Base-by-base conservation (phyloP, 2,329 filamentous ascomycete genomes). In the Westerdykella sp. region DNA sequence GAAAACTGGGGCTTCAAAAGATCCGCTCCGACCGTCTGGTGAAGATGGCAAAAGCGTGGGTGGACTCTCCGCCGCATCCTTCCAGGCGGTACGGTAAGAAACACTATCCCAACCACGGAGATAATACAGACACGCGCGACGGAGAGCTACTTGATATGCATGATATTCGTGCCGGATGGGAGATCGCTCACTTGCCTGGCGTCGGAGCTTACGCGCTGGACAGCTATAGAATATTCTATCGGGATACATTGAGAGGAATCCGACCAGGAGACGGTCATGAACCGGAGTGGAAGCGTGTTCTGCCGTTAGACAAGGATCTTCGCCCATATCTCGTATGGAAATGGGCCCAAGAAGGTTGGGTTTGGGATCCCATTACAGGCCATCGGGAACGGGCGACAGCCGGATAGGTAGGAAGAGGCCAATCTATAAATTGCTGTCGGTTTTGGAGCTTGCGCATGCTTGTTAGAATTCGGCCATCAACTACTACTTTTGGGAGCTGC, bases 201-300 rank as follows among this genome's bases (percentile, higher is more conserved):
- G 76, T 43, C 87, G 89, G 13, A 75, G 47, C 80, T 1, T 96
- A 96, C 64, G 85, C 87, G 0, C 73, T 91, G 39, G 90, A 96
- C 65, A 90, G 85, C 59, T 96, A 88, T 86, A 80, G 90, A 3
- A 95, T 96, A 50, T 96, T 96, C 66, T 95, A 88, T 62, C 80
- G 90, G 1, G 90, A 96, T 62, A 73, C 76, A 25, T 65, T 95
- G 18, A 77, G 89, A 6, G 83, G 81, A 0, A 65, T 81, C 14
- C 82, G 80, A 55, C n/a, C 5, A 18, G 85, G 84, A 1, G 71
- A 55, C 60, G 52, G 22, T 12, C 88, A 90, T 59, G 82, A 88
- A 55, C 87, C 88, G 0, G 90, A 96, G 66, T 96, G 90, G 90
- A 93, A 89, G 76, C 78, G 87, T 3, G 88, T 95, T 1, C 62